Conservation (phyloP, 2,329 filamentous ascomycete species). For the Chlorencoelia australis region DNA sequence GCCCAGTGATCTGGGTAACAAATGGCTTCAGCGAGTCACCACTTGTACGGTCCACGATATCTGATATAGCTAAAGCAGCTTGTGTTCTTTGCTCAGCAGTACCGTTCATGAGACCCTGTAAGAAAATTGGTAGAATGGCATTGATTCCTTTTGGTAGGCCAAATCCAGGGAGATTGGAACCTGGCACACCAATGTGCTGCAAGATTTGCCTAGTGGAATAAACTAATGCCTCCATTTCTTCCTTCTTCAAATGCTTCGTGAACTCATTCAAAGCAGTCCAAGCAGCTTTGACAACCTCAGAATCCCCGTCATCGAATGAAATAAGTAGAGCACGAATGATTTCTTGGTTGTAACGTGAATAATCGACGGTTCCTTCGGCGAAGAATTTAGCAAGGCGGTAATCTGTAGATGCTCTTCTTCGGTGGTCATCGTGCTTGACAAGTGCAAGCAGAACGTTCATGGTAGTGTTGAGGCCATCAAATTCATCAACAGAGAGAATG, state of each 20-base stretch:
- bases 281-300: constrained; percentile 75
- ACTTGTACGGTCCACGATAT: constrained; percentile 88
- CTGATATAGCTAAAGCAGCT: constrained; percentile 85
- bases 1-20: constrained; percentile 94
- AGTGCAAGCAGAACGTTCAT: constrained; percentile 89
- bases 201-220: constrained; percentile 77
- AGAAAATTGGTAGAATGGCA: constrained; percentile 88
- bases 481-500: constrained; percentile 87
- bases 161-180: constrained; percentile 79
- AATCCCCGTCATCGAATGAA: constrained; percentile 81
- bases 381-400: constrained; percentile 83
- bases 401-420: constrained; percentile 67
- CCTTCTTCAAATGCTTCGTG: constrained; percentile 83
- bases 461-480: constrained; percentile 85
- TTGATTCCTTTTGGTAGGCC: constrained; percentile 92
- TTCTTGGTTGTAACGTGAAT: constrained; percentile 91
- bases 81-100: constrained; percentile 85
- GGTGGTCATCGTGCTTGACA: constrained; percentile 88
- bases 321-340: constrained; percentile 84
- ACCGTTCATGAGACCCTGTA: constrained; percentile 96
- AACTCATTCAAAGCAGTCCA: constrained; percentile 83
- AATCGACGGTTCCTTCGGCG: constrained; percentile 68
- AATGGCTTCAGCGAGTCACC: constrained; percentile 83
- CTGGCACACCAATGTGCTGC: constrained; percentile 79
- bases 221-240: constrained; percentile 94